A percentile compares a stretch with the other conserved stretches of the same genome.
phyloP scores from a whole-genome alignment of 805 yeast species.

The Monosporozyma siamensis region DNA sequence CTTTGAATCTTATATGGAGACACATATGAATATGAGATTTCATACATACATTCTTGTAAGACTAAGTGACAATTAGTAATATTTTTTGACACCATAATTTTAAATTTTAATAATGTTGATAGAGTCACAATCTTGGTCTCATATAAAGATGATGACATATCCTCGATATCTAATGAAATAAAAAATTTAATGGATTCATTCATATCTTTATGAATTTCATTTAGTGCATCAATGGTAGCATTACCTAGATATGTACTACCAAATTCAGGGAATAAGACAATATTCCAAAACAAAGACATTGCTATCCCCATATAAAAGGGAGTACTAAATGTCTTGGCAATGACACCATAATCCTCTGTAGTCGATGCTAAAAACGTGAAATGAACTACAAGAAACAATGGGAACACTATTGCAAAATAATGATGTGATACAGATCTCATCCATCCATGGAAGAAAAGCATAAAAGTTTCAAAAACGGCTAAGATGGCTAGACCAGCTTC shows the following conservation, averaged over 20 bases:
- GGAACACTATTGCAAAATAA: slow-evolving; percentile 39
- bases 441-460: slow-evolving; percentile 43
- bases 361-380: slow-evolving; percentile 37
- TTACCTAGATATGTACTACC: slow-evolving; percentile 42
- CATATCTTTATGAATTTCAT: slow-evolving; percentile 34
- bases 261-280: slow-evolving; percentile 41
- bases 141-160: slow-evolving; percentile 10
- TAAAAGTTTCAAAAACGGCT: slow-evolving; percentile 37
- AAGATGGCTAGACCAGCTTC: slow-evolving; percentile 36
- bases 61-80: slow-evolving; percentile 32
- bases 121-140: slow-evolving; percentile 21
- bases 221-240: slow-evolving; percentile 33
- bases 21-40: slow-evolving; percentile 39
- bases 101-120: slow-evolving; percentile 29
- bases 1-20: slow-evolving; percentile 36
- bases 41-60: slow-evolving; percentile 40
- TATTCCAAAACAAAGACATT: slow-evolving; percentile 35
- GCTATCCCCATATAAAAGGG: slow-evolving; percentile 42
- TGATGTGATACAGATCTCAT: slow-evolving; percentile 39
- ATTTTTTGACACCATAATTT: slow-evolving; percentile 28
- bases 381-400: slow-evolving; percentile 42
- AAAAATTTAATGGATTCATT: slow-evolving; percentile 35
- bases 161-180: slow-evolving; percentile 18
- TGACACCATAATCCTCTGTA: slow-evolving; percentile 22
- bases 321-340: slow-evolving; percentile 32